These are phyloP conservation scores for Aspergillus baeticus DNA, from an alignment of 495 filamentous ascomycete species.

Conservation along the genomic window DNA sequence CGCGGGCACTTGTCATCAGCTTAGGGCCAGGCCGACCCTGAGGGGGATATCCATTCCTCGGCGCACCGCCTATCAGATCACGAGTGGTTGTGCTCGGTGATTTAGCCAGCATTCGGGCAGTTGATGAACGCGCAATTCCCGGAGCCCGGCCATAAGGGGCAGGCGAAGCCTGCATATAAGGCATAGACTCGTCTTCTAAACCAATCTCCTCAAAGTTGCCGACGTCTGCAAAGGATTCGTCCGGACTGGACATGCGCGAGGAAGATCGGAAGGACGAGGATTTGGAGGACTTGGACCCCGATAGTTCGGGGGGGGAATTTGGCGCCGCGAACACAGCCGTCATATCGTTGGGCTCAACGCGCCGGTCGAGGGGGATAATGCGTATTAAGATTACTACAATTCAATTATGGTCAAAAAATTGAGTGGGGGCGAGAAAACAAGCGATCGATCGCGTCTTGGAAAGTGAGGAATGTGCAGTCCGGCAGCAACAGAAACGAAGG, in stretches of 20 bases:
- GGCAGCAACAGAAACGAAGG: constrained; percentile 17
- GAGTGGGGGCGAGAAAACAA: background rate
- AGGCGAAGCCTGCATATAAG: constrained; percentile 26
- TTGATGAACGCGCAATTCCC: constrained; percentile 32
- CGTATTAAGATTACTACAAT: background rate
- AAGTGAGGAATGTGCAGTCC: constrained; percentile 7
- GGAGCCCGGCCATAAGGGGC: constrained; percentile 29
- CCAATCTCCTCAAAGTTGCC: constrained; percentile 93
- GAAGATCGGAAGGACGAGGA: constrained; percentile 85
- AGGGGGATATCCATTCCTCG: constrained; percentile 42
- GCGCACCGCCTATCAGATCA: constrained; percentile 42
- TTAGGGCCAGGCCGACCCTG: constrained; percentile 24
- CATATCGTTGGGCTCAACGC: constrained; percentile 44
- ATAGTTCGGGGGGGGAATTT: constrained; percentile 80
- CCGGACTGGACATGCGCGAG: constrained; percentile 63
- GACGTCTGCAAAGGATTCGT: constrained; percentile 64
- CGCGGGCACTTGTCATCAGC: constrained; percentile 24
- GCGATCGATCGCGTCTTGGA: constrained; percentile 15
- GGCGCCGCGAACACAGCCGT: constrained; percentile 59
- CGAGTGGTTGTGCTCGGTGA: constrained; percentile 37
- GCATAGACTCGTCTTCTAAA: constrained; percentile 64
- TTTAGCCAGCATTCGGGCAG: constrained; percentile 33
- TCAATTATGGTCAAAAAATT: background rate
- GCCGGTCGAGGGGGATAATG: background rate
- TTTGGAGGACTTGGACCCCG: constrained; percentile 84